These are phyloP conservation scores for Botrytis fragariae DNA, from an alignment of 2,329 filamentous ascomycete genomes.

Conservation along the genomic window DNA sequence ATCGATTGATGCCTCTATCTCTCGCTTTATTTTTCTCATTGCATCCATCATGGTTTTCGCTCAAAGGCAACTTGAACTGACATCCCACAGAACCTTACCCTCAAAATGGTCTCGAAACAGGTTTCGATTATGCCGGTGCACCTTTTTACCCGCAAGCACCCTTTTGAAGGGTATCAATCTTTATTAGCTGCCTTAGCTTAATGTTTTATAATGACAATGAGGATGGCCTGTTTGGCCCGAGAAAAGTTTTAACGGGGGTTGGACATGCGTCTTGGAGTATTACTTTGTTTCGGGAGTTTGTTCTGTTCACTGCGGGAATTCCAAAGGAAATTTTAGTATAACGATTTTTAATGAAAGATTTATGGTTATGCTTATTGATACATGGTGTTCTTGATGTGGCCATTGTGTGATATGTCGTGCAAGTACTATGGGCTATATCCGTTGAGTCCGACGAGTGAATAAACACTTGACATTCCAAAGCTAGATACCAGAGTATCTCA, in stretches of 20 bases:
- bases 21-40: not conserved
- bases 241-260: not conserved
- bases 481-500: no score
- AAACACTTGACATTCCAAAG: not conserved
- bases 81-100: conserved; percentile 16
- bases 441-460: not conserved
- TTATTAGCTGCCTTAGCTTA: not conserved
- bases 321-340: not conserved
- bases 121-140: conserved; percentile 16
- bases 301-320: not conserved
- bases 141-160: conserved; percentile 14
- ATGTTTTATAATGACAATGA: not conserved
- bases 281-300: not conserved
- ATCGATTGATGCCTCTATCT: not conserved
- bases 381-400: not conserved
- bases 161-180: not conserved
- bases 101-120: conserved; percentile 11
- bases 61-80: not conserved
- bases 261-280: not conserved
- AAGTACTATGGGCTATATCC: not conserved
- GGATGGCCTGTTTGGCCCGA: not conserved
- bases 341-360: not conserved
- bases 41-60: no score
- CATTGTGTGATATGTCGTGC: not conserved
- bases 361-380: not conserved